Evolutionary conservation across 176 grass and related monocot species (phyloP).

Genomic region (Oryza rufipogon): DNA sequence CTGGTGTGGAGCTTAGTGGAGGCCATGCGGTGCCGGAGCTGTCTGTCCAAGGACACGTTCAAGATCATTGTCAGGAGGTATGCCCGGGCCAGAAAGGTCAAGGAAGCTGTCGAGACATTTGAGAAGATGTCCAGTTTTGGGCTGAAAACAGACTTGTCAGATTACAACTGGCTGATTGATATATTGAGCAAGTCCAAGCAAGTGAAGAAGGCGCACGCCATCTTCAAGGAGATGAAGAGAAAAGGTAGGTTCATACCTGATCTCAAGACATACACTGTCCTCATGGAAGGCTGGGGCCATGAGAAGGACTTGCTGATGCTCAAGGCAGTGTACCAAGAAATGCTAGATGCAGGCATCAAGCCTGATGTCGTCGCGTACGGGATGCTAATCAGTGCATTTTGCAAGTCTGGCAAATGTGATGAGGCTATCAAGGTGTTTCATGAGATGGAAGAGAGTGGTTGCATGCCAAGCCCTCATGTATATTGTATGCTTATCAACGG

Average conservation of each 20-base stretch:
- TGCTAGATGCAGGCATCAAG: conserved; percentile 57
- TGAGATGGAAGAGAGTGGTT: conserved; percentile 62
- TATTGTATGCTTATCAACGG: conserved; percentile 80
- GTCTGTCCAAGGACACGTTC: conserved; percentile 68
- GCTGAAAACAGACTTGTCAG: conserved; percentile 47
- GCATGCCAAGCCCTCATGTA: conserved; percentile 68
- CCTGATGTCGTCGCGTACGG: conserved; percentile 62
- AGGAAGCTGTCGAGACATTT: conserved; percentile 66
- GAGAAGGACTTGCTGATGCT: conserved; percentile 51
- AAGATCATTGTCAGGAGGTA: conserved; percentile 64
- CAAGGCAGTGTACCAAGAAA: conserved; percentile 59
- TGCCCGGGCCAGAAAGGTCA: conserved; percentile 51
- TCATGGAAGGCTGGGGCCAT: conserved; percentile 56
- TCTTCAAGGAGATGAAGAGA: conserved; percentile 69
- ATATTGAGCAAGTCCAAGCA: conserved; percentile 65
- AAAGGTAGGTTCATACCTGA: conserved; percentile 60
- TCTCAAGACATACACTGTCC: conserved; percentile 50
- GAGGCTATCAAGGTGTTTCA: conserved; percentile 71
- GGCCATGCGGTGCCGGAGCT: conserved; percentile 48
- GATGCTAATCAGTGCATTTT: conserved; percentile 71
- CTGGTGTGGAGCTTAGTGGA: conserved; percentile 73
- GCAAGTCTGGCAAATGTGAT: conserved; percentile 58
- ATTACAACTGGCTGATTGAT: conserved; percentile 74
- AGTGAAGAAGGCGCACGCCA: conserved; percentile 60
- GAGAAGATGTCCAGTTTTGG: conserved; percentile 65